Evolutionary conservation across 306 rosid genomes (phyloP), one percentile per base, ranked within the genome.

Genomic region (Acmispon strigosus): DNA sequence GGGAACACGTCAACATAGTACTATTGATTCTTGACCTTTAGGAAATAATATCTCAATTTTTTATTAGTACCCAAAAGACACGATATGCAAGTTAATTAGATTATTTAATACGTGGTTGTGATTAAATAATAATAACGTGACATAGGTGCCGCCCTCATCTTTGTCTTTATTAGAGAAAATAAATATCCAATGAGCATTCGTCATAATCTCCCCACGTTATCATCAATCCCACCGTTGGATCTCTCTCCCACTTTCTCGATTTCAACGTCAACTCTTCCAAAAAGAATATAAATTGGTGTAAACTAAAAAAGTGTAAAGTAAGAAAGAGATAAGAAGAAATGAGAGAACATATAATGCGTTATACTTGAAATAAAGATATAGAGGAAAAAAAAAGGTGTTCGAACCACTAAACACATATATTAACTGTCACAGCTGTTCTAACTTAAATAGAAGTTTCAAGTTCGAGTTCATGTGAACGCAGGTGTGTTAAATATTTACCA

Each of bases 141-240:
- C 4, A 69, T 68, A 77, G 82, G 36, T 68, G 74, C 82, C 52
- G 62, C 62, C 74, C 53, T 64, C 68, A 58, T 74, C 4, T 70
- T 62, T 84, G 88, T 84, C 82, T 78, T 57, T 75, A 61, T 62
- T 41, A 5, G 7, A 10, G 11, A 14, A 24, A 48, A 5, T 29
- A 72, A 78, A 55, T 57, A 10, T 44, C 86, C 79, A 78, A 81
- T 77, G 53, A 69, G 61, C 45, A 77, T 32, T 52, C 61, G 29
- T 52, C 78, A 66, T 71, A 69, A 74, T 10, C 68, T 48, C 8
- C 10, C 84, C 86, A 81, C 86, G 86, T 69, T 72, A 81, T 77
- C 74, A 63, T 7, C 66, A 62, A 58, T 63, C 78, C 63, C 78
- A 85, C 89, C 89, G 84, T 85, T 22, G 10, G 82, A 81, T 85